Evolutionary conservation across 176 grass and related monocot genomes (phyloP).

Genomic region (Pontederia paniculata): DNA sequence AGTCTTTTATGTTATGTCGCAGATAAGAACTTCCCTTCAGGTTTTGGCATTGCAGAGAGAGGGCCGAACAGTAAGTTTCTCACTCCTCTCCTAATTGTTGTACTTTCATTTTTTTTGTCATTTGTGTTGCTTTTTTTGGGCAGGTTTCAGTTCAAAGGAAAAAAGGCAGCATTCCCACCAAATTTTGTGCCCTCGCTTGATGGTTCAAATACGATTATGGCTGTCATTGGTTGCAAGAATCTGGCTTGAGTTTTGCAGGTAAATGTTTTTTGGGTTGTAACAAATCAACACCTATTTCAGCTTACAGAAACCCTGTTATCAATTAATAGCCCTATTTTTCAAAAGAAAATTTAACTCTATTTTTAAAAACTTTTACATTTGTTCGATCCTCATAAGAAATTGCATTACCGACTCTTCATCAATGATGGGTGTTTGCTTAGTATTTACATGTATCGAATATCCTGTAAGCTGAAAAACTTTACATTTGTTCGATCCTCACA

Average conservation of each 20-base stretch:
- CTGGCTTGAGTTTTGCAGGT: conserved; percentile 88
- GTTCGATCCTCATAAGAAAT: too few relatives aligned
- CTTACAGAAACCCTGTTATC: too few relatives aligned
- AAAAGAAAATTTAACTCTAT: too few relatives aligned
- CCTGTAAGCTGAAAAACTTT: too few relatives aligned
- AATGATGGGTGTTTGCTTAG: too few relatives aligned
- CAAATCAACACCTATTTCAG: conserved; percentile 1
- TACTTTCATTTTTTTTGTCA: neutral
- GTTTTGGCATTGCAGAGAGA: conserved; percentile 52
- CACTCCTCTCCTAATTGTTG: neutral
- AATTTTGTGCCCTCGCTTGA: conserved; percentile 97
- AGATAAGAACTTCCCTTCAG: conserved; percentile 78
- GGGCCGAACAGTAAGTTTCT: conserved; percentile 44
- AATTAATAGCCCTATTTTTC: too few relatives aligned
- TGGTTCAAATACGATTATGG: conserved; percentile 99
- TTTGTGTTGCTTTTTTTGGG: conserved; percentile 23
- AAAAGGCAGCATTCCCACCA: conserved; percentile 83
- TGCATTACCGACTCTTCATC: too few relatives aligned
- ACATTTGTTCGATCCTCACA: too few relatives aligned
- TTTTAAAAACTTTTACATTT: too few relatives aligned
- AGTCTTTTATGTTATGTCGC: conserved; percentile 11
- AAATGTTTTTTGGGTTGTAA: conserved; percentile 8
- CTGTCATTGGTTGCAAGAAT: conserved; percentile 74
- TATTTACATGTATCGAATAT: too few relatives aligned
- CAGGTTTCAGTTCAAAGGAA: conserved; percentile 61